Conservation (phyloP, 2,329 filamentous ascomycete genomes). For the Rhinocladiella mackenziei region DNA sequence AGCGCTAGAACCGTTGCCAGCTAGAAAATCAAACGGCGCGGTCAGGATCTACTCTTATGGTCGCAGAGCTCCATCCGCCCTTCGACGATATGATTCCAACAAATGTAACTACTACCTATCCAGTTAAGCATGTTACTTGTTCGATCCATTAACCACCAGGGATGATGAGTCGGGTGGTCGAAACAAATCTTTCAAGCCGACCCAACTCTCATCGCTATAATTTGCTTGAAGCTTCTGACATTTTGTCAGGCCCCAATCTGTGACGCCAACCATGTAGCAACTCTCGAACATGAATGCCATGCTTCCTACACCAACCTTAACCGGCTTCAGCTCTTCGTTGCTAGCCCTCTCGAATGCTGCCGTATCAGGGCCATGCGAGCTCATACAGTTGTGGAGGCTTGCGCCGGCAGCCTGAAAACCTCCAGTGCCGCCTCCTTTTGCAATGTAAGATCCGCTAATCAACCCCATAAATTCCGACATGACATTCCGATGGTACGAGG, state of each 20-base stretch:
- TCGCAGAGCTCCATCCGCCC: no score
- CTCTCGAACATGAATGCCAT: slow-evolving; percentile 63
- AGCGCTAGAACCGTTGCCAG: no score
- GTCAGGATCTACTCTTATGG: no score
- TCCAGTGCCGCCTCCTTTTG: slow-evolving; percentile 48
- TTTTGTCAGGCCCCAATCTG: slow-evolving; percentile 65
- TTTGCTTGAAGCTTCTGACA: slow-evolving; percentile 61
- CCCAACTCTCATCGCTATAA: slow-evolving; percentile 32
- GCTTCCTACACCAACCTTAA: slow-evolving; percentile 53
- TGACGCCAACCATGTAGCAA: slow-evolving; percentile 65
- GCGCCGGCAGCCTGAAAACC: slow-evolving; percentile 57
- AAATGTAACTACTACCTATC: no score
- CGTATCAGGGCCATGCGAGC: slow-evolving; percentile 57
- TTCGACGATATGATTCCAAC: no score
- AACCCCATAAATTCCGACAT: slow-evolving; percentile 40
- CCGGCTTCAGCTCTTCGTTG: slow-evolving; percentile 50
- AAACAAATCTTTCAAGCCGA: background rate
- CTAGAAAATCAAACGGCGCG: no score
- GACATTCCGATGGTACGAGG: slow-evolving; percentile 42
- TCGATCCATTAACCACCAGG: no score
- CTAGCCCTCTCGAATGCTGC: slow-evolving; percentile 52
- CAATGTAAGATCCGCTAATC: slow-evolving; percentile 40
- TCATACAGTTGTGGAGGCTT: slow-evolving; percentile 67
- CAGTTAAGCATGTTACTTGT: no score
- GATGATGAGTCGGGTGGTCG: no score